Evolutionary conservation across 1,139 yeast species (phyloP).

Genomic region (Chernovozyma sophiae-reginae): DNA sequence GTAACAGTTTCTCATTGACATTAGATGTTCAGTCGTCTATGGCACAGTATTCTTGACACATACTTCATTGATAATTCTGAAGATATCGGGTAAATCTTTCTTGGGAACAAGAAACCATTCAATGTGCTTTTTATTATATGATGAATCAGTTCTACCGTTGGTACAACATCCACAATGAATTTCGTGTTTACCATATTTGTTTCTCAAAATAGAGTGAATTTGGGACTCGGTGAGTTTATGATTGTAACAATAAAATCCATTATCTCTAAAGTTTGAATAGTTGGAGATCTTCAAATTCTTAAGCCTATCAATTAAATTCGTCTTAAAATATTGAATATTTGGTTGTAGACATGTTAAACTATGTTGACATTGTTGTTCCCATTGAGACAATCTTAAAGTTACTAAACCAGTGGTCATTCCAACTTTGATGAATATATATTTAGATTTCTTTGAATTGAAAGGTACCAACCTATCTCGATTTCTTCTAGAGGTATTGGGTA

Average conservation of each 20-base stretch:
- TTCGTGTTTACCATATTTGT: slow-evolving; percentile 40
- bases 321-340: slow-evolving; percentile 3
- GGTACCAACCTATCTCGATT: slow-evolving; percentile 26
- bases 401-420: slow-evolving; percentile 55
- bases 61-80: slow-evolving; percentile 33
- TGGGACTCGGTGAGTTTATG: slow-evolving; percentile 35
- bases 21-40: background rate
- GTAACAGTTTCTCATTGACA: background rate
- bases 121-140: slow-evolving; percentile 37
- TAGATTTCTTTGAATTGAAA: slow-evolving; percentile 36
- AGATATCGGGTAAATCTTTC: slow-evolving; percentile 32
- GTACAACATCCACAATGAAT: slow-evolving; percentile 38
- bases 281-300: slow-evolving; percentile 9
- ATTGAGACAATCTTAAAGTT: slow-evolving; percentile 40
- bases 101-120: slow-evolving; percentile 61
- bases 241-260: slow-evolving; percentile 31
- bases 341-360: slow-evolving; percentile 37
- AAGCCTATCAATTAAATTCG: slow-evolving; percentile 6
- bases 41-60: slow-evolving; percentile 11
- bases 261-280: slow-evolving; percentile 9
- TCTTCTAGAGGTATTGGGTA: slow-evolving; percentile 20
- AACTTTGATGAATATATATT: slow-evolving; percentile 45
- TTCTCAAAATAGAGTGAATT: slow-evolving; percentile 36
- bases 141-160: slow-evolving; percentile 10
- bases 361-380: slow-evolving; percentile 54